Conservation (phyloP, 1,284 basidiomycete species). For the Fomitopsis palustris region DNA sequence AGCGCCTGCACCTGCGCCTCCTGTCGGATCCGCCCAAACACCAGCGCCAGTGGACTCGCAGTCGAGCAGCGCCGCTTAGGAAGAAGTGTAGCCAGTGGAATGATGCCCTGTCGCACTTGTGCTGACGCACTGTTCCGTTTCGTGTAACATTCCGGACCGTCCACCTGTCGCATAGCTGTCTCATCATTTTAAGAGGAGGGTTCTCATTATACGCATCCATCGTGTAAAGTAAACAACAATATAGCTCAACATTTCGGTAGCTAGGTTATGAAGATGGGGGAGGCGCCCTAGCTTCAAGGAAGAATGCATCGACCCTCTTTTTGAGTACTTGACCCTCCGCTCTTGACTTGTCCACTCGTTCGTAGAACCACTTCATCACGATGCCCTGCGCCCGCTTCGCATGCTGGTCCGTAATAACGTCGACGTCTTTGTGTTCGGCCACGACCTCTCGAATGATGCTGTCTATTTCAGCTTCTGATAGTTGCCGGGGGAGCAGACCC, state of each 20-base stretch:
- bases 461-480: slow-evolving; percentile 55
- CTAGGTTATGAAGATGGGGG: background rate
- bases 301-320: slow-evolving; percentile 40
- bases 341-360: slow-evolving; percentile 50
- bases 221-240: background rate
- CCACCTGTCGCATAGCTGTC: background rate
- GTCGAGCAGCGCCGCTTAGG: background rate
- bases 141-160: background rate
- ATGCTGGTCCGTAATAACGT: background rate
- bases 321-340: slow-evolving; percentile 59
- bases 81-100: background rate
- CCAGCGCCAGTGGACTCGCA: background rate
- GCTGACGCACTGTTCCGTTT: background rate
- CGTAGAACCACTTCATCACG: slow-evolving; percentile 45
- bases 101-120: background rate
- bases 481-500: slow-evolving; percentile 54
- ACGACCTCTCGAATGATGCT: slow-evolving; percentile 37
- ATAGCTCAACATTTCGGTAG: background rate
- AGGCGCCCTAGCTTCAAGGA: slow-evolving; percentile 19
- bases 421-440: too few species aligned
- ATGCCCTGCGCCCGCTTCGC: background rate
- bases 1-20: background rate
- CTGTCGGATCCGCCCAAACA: background rate
- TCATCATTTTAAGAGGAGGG: background rate
- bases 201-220: background rate